Evolutionary conservation across 441 rosid species (phyloP).

Genomic region (Melastoma candidum): DNA sequence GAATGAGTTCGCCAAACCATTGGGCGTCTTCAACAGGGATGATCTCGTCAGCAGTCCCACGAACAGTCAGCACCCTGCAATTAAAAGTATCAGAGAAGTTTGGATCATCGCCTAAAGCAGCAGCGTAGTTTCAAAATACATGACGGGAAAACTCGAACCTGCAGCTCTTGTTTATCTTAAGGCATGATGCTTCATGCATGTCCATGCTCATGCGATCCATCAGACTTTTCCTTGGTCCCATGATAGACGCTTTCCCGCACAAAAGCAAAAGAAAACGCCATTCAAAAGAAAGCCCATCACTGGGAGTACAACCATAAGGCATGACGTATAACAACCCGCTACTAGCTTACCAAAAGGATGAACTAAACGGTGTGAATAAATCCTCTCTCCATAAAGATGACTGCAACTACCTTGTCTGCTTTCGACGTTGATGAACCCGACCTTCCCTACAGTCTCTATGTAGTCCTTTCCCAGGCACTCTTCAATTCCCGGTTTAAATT

Average conservation of each 20-base stretch:
- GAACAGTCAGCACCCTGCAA: constrained; percentile 43
- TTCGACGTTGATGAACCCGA: constrained; percentile 40
- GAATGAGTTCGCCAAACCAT: constrained; percentile 45
- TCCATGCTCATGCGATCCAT: constrained; percentile 40
- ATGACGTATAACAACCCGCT: no score
- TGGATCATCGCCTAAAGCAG: neutral
- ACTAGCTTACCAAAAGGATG: no score
- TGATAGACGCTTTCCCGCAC: constrained; percentile 30
- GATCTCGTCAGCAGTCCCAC: constrained; percentile 37
- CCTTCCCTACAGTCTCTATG: constrained; percentile 29
- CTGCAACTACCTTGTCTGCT: constrained; percentile 25
- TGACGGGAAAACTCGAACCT: constrained; percentile 21
- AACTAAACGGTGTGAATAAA: no score
- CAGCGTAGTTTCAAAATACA: neutral
- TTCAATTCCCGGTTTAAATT: constrained; percentile 38
- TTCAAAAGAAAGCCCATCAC: no score
- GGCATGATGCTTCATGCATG: constrained; percentile 42
- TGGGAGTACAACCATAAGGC: no score
- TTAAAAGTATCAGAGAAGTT: neutral
- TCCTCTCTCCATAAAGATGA: no score
- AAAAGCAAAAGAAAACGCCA: no score
- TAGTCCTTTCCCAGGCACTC: constrained; percentile 43
- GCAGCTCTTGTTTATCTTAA: constrained; percentile 44
- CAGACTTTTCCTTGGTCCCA: constrained; percentile 39
- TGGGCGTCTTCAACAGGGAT: constrained; percentile 38